These are phyloP conservation scores for Backusella tarrabulga DNA, from an alignment of 192 early-diverging fungal genomes.

Conservation along the genomic window DNA sequence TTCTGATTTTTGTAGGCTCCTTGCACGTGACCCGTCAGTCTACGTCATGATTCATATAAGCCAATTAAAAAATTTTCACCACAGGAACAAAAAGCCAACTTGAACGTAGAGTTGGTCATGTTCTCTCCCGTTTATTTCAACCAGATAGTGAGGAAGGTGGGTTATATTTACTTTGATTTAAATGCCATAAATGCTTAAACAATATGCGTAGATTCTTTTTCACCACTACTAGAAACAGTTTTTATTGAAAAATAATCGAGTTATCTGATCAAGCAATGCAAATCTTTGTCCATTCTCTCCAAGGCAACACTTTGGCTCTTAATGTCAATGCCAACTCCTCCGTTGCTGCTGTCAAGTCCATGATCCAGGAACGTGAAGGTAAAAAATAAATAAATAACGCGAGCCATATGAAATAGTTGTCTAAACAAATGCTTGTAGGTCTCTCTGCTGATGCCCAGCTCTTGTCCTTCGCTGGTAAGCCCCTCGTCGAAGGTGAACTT, in stretches of 20 bases:
- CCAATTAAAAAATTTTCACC: conserved; percentile 23
- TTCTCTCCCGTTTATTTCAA: conserved; percentile 40
- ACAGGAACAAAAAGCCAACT: not conserved
- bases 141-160: conserved; percentile 57
- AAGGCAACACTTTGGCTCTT: conserved; percentile 59
- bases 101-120: not conserved
- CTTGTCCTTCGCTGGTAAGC: conserved; percentile 52
- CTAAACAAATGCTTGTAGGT: conserved; percentile 29
- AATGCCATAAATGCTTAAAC: no score
- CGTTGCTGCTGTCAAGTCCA: conserved; percentile 54
- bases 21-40: not conserved
- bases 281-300: conserved; percentile 63
- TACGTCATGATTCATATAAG: conserved; percentile 14
- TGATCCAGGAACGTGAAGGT: conserved; percentile 55
- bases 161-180: not conserved
- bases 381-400: not conserved
- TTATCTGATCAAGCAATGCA: conserved; percentile 56
- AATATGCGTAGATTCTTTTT: conserved; percentile 12
- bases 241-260: conserved; percentile 52
- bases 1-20: not conserved
- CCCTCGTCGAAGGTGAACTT: conserved; percentile 47
- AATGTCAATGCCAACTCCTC: conserved; percentile 47
- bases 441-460: conserved; percentile 58
- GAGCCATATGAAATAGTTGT: no score
- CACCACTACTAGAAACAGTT: conserved; percentile 35